Base-by-base conservation (phyloP, 202 grass and related monocot genomes). In the Carex sylvatica region DNA sequence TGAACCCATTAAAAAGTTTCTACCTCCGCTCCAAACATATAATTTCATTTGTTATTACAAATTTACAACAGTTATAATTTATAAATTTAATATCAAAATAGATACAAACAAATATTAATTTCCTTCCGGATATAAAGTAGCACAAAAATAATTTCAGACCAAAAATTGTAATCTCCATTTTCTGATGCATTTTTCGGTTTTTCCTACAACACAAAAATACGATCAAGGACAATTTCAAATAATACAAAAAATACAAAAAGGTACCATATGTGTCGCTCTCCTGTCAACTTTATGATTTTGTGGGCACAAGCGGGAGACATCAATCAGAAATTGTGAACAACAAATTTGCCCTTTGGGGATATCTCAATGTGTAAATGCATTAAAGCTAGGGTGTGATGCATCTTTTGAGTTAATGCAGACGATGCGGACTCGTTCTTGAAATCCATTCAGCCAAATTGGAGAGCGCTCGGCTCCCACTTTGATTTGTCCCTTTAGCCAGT, bases 281-380 rank as follows among this genome's bases (percentile, higher is more conserved):
- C 0, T 26, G 60, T 24, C 77, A 44, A 47, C 58, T 40, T 61
- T 13, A 53, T 47, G 40, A 63, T 82, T 82, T 65, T 52, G 61
- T 82, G 40, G 36, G 63, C 61, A 82, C 28, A 82, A 82, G 61
- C 14, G 61, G 14, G 59, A 65, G 59, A 33, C 61, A 52, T 51
- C 31, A 82, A 52, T 80, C 80, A 20, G 24, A 69, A 82, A 82
- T 70, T 65, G 40, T 81, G 61, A 81, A 52, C 12, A 81, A 28
- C 20, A 64, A 26, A 79, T 73, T 0, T n/a, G 38, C 2, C 2
- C 65, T 69, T 69, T 76, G 72, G 24, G 2, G 14, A 30, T 59
- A 65, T 40, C 58, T 22, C 28, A 31, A 26, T 51, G 78, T 70
- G n/a, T n/a, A n/a, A n/a, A n/a, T n/a, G n/a, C n/a, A n/a, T n/a